Evolutionary conservation across 148 eudicot genomes (phyloP), one percentile per base, ranked within the genome.

Genomic region (Chenopodium formosanum): DNA sequence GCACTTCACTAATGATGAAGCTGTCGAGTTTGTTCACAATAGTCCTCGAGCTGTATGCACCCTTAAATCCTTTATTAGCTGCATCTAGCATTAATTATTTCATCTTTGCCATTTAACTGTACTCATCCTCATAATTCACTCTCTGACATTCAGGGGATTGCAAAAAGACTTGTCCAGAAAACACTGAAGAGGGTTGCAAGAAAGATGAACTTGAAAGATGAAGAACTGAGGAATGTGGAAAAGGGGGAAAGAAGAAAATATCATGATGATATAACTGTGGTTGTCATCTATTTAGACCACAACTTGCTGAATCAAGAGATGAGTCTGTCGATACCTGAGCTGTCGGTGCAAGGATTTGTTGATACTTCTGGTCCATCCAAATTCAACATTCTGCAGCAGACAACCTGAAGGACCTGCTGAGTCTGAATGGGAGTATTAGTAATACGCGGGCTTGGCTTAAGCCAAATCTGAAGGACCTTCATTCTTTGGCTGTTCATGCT

Each of bases 191-290:
- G 80, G 66, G 94, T 89, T 22, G 93, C 94, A 58, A 85, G 78
- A 82, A 87, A 75, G 76, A 69, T 80, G 71, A 77, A 77, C 23
- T 87, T 79, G 80, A 87, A 63, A 13, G 88, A 90, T 73, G 85
- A 82, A 23, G 89, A 81, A 4, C 72, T 92, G 22, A 88, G 79
- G 84, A 88, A 79, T 65, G 46, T 80, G 19, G 89, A 86, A 19
- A 85, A 74, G 66, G 90, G 91, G 47, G 75, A 34, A 53, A 87
- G 97, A 79, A 86, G 97, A 75, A 40, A 53, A 64, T 84, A 84
- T 70, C 95, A 92, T 72, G 97, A 94, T 63, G 97, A 94, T 50
- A 91, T 92, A 25, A 89, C 94, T 11, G 91, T 94, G 44, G 86
- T 88, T 8, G 94, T 94, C 76, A 40, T 90, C 79, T 93, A 88